Percentiles rank a stretch among this genome's conserved stretches.
Evolutionary conservation across 1,139 yeast species (phyloP).

Genomic region (Diutina neorugosa): DNA sequence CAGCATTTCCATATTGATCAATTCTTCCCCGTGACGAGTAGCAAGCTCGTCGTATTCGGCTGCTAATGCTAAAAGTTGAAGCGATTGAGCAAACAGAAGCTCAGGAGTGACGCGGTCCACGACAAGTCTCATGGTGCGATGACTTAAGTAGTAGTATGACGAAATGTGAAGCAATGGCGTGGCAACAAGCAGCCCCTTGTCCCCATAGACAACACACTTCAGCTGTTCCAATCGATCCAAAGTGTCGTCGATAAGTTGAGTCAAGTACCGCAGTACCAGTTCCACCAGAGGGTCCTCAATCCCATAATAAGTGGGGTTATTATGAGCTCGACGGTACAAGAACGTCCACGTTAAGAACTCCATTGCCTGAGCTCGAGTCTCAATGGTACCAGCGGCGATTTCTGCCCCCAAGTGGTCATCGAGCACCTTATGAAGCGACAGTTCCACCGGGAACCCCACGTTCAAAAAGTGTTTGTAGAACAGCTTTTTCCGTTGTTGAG

Average conservation of each 20-base stretch:
- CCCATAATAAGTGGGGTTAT: conserved; percentile 91
- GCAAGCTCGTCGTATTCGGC: conserved; percentile 88
- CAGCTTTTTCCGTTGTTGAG: conserved; percentile 82
- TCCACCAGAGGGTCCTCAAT: conserved; percentile 58
- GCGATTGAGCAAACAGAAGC: conserved; percentile 55
- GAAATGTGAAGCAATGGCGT: conserved; percentile 81
- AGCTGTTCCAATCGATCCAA: conserved; percentile 60
- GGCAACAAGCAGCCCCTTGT: conserved; percentile 37
- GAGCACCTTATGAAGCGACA: conserved; percentile 82
- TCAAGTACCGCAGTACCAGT: conserved; percentile 62
- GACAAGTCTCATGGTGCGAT: conserved; percentile 69
- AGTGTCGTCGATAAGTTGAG: conserved; percentile 59
- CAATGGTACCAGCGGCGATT: conserved; percentile 78
- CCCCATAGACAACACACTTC: conserved; percentile 52
- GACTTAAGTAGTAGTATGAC: conserved; percentile 88
- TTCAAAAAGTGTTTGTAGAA: conserved; percentile 91
- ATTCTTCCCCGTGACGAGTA: conserved; percentile 90
- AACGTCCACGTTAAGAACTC: conserved; percentile 95
- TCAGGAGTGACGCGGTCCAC: conserved; percentile 37
- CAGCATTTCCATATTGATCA: conserved; percentile 84
- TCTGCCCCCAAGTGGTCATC: conserved; percentile 97
- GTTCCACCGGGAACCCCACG: conserved; percentile 95
- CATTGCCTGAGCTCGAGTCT: conserved; percentile 75
- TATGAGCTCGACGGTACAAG: conserved; percentile 83
- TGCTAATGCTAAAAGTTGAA: conserved; percentile 66